Evolutionary conservation across 768 basidiomycete species (phyloP).

Genomic region (Mycena rosella): DNA sequence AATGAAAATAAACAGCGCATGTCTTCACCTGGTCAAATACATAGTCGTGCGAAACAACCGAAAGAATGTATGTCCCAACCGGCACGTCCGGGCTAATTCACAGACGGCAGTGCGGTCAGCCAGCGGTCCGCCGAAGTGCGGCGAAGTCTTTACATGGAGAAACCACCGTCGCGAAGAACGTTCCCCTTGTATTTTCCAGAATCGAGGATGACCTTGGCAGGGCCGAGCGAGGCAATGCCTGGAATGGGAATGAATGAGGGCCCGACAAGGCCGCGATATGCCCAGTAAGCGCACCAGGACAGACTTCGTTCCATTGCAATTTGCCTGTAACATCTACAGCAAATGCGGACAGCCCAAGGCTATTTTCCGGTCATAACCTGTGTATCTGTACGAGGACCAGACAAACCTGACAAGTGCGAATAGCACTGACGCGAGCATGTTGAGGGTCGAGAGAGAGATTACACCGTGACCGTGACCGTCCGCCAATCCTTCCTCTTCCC

Average conservation of each 20-base stretch:
- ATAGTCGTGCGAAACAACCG: constrained; percentile 75
- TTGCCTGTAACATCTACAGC: constrained; percentile 73
- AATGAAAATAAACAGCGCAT: constrained; percentile 26
- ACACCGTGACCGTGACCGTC: too few relatives aligned
- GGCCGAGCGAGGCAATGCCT: constrained; percentile 60
- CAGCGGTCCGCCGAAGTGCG: neutral
- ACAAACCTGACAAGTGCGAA: constrained; percentile 39
- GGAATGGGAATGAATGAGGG: constrained; percentile 19
- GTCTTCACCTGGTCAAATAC: constrained; percentile 75
- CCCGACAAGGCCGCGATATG: constrained; percentile 5
- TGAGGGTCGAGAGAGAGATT: neutral
- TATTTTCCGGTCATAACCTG: constrained; percentile 31
- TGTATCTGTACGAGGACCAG: neutral
- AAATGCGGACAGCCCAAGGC: constrained; percentile 46
- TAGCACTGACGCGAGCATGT: constrained; percentile 28
- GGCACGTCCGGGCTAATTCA: constrained; percentile 71
- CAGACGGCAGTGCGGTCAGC: constrained; percentile 13
- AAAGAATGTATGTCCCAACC: constrained; percentile 77
- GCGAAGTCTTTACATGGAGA: constrained; percentile 69
- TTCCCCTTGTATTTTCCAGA: constrained; percentile 66
- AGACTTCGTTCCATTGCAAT: constrained; percentile 79
- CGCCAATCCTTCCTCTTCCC: constrained; percentile 32
- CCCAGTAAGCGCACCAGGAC: constrained; percentile 61
- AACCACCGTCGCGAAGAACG: constrained; percentile 69
- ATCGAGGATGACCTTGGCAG: constrained; percentile 72